phyloP scores from a whole-genome alignment of 495 filamentous ascomycete genomes.

The Entonaema liquescens region DNA sequence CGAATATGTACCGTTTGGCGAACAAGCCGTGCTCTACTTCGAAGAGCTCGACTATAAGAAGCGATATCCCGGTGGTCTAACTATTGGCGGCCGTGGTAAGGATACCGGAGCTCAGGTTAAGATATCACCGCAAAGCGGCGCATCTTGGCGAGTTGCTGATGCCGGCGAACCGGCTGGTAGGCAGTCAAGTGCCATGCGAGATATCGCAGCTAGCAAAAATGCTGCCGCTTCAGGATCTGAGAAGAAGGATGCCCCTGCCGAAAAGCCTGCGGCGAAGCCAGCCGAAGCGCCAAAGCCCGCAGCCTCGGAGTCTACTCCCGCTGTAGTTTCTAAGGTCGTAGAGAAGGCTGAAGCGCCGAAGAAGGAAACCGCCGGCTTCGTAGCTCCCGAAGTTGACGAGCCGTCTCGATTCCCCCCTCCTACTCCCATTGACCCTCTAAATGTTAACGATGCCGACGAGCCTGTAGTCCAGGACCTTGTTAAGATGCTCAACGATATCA shows the following conservation, averaged over 20 bases:
- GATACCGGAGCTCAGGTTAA: slow-evolving; percentile 77
- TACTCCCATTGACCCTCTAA: slow-evolving; percentile 75
- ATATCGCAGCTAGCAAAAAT: slow-evolving; percentile 46
- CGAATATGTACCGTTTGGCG: slow-evolving; percentile 93
- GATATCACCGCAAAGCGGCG: slow-evolving; percentile 84
- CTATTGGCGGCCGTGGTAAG: slow-evolving; percentile 56
- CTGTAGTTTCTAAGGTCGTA: slow-evolving; percentile 18
- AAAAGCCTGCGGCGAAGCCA: slow-evolving; percentile 36
- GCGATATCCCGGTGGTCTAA: slow-evolving; percentile 80
- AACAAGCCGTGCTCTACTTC: slow-evolving; percentile 94
- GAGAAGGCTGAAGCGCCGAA: slow-evolving; percentile 21
- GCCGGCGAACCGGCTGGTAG: slow-evolving; percentile 49
- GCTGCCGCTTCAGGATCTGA: slow-evolving; percentile 41
- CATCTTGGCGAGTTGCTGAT: slow-evolving; percentile 81
- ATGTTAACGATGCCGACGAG: slow-evolving; percentile 77
- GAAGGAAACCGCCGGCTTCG: slow-evolving; percentile 44
- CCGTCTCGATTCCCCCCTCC: slow-evolving; percentile 67
- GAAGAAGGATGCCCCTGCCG: slow-evolving; percentile 44
- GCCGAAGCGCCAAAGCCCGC: slow-evolving; percentile 39
- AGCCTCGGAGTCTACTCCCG: slow-evolving; percentile 27
- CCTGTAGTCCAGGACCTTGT: slow-evolving; percentile 92
- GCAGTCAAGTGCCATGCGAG: slow-evolving; percentile 55
- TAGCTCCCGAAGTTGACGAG: slow-evolving; percentile 66
- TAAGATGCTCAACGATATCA: slow-evolving; percentile 94
- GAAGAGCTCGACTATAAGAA: slow-evolving; percentile 94